A percentile compares a stretch with the other conserved stretches of the same genome.
Evolutionary conservation across 2,329 filamentous ascomycete genomes (phyloP).

Genomic region (Penicillium sp.): DNA sequence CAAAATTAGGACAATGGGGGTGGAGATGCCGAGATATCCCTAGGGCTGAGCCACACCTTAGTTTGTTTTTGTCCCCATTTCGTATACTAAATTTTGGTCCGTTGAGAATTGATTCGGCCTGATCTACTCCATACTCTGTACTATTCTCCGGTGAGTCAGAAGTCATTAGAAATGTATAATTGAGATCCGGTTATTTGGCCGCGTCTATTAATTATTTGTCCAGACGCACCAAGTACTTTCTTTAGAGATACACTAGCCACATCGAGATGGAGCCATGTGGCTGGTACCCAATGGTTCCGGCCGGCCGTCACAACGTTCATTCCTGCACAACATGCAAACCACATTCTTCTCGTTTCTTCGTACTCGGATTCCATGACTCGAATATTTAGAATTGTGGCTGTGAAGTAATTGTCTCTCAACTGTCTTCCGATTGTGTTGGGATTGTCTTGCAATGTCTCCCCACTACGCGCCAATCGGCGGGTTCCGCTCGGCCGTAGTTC

Average conservation of each 20-base stretch:
- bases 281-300: conserved; percentile 2
- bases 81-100: neutral
- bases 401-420: neutral
- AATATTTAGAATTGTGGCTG: conserved; percentile 2
- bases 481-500: conserved; percentile 7
- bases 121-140: neutral
- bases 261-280: conserved; percentile 6
- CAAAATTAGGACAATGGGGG: conserved; percentile 12
- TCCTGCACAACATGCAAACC: neutral
- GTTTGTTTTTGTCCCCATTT: neutral
- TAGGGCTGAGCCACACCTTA: conserved; percentile 26
- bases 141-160: conserved; percentile 6
- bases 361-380: neutral
- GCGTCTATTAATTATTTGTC: neutral
- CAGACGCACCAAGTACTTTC: neutral
- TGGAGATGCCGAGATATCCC: conserved; percentile 10
- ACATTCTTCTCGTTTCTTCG: neutral
- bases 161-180: neutral
- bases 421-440: conserved; percentile 2
- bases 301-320: conserved; percentile 4
- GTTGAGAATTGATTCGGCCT: conserved; percentile 7
- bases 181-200: neutral
- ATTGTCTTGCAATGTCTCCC: conserved; percentile 2
- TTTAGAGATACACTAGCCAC: conserved; percentile 4
- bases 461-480: conserved; percentile 7